Evolutionary conservation across 768 basidiomycete species (phyloP), one percentile per base, ranked within the genome.

Genomic region (Mycena albidolilacea): DNA sequence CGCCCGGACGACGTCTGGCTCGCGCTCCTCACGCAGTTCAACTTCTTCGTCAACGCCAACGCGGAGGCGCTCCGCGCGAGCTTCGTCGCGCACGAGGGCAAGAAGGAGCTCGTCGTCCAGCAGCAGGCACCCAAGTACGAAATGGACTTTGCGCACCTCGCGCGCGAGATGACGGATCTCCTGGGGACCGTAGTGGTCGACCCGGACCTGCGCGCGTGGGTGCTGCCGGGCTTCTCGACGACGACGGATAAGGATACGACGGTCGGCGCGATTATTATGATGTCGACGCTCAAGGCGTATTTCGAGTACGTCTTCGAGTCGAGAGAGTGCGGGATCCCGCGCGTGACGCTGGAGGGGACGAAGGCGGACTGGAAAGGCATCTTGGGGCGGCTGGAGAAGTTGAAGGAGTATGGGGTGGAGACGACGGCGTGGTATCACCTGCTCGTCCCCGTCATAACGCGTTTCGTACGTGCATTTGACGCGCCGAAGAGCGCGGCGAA

Each of bases 1-100:
- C 80, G 85, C 9, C 85, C 85, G 10, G 85, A 86, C 64, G 85
- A 86, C 71, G 78, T 86, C 54, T 86, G 85, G 81, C 58, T 80
- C 19, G 76, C 80, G 3, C 81, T 82, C 64, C 73, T 69, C 21
- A 52, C 59, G 15, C 68, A 69, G 38, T 81, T 85, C 38, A 82
- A 79, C 48, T 81, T 83, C 71, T 85, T 83, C 63, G 80, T 86
- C 37, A 85, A 86, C 37, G 83, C 80, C 2, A 77, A 84, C 58
- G 74, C 81, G 0, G 81, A 83, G 67, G 74, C 73, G 5, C 76
- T 86, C 10, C 82, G 83, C 35, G 75, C 72, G 4, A 71, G 67
- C 19, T 82, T 83, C 61, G 80, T 81, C 0, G 52, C 58, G 3
- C 80, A 82, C 62, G 69, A 77, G 23, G 79, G 67, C 39, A 75